Evolutionary conservation across 1,284 basidiomycete species (phyloP), one percentile per base, ranked within the genome.

Genomic region (Rhodofomes roseus): DNA sequence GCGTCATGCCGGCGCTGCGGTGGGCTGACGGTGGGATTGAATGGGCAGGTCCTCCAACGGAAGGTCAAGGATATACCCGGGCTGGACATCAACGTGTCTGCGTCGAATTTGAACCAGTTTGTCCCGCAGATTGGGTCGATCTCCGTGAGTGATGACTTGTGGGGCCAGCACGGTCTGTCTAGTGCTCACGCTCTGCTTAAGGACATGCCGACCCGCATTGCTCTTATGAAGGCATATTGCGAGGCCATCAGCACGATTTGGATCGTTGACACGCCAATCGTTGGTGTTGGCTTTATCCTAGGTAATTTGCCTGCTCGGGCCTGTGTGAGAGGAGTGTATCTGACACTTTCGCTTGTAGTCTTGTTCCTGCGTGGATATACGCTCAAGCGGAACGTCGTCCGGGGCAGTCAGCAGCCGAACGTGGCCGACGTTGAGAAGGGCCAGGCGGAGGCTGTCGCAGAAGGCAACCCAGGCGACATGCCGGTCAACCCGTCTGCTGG

Each of bases 201-300:
- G 84, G 80, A 90, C 65, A 68, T 78, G 11, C 65, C 67, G 8
- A 66, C 76, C 31, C 81, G 82, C 14, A 64, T 76, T 23, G 74
- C 79, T 44, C 77, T 94, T 2, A 82, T 89, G 46, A 78, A 88
- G 56, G 90, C 89, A 0, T 94, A 89, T 73, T 80, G 89, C 2
- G 73, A 82, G 53, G 81, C 90, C 0, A 84, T 94, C 41, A 78
- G 79, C 62, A 81, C 77, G 44, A 86, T 94, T 57, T 95, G 92
- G 91, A 70, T 91, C 59, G 82, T 89, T 27, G 79, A 78, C 67
- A 84, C 84, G 4, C 87, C 89, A 0, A 68, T 90, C 16, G 44
- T 81, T 18, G 87, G 83, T n/a, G 75, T 77, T 31, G 79, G 80
- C 22, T 76, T 90, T 62, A 62, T 91, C 29, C 75, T 89, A 72